Base-by-base conservation (phyloP, 805 yeast genomes). In the Pichia scutulata region DNA sequence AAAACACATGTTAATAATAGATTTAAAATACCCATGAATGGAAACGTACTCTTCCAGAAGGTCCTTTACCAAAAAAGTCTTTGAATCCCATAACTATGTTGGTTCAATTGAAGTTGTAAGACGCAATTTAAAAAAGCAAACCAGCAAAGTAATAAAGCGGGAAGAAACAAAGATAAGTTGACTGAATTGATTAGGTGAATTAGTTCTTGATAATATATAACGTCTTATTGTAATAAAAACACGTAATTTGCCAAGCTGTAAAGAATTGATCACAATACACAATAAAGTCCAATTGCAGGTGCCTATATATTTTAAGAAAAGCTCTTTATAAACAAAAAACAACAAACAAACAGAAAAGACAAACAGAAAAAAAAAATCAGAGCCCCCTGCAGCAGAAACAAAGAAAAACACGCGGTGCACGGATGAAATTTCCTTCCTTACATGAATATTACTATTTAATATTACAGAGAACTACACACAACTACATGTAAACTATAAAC, bases 31-130 rank as follows among this genome's bases (percentile, higher is more conserved):
- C 13, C 9, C 3, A 13, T 30, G 13, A 44, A n/a, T 44, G 16
- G 14, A 42, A 42, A 52, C 66, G 40, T 57, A 61, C 65, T 50
- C 59, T 62, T 55, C 64, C 58, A 7, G 64, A 57, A 6, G 65
- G 62, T 10, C 57, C 51, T 53, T 62, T 60, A 7, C 61, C 49
- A 14, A 63, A 55, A 19, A 62, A 49, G 41, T 55, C 59, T 18
- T 59, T 60, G 19, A 62, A 51, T 36, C 57, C 65, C 66, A 62
- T 62, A n/a, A 9, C 30, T 24, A 10, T 26, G 7, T 12, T 5
- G 4, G 7, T 4, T 24, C 10, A 25, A 41, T 14, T 24, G 18
- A 22, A 22, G 6, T 39, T 39, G 19, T 9, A 9, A 16, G 10
- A 24, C 4, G 14, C 7, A 18, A 39, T 23, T 24, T 10, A 39